Evolutionary conservation across 139 green algal genomes (phyloP), one percentile per base, ranked within the genome.

Genomic region (Edaphochlamys debaryana): DNA sequence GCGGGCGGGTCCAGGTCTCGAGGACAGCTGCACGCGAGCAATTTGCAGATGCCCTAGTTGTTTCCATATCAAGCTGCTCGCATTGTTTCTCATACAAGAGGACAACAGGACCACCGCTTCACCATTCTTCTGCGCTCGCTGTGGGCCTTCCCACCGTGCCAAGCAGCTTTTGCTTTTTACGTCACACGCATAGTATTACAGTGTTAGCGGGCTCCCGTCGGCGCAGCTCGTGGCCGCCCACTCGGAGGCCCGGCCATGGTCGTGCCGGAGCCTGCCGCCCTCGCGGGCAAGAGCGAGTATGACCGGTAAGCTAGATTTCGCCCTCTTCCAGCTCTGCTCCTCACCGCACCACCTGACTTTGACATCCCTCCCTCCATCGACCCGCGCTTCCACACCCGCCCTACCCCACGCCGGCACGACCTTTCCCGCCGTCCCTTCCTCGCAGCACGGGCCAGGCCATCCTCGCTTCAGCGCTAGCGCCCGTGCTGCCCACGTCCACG

Each of bases 391-490:
- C 45, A 54, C 30, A 13, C 66, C 2, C 34, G 6, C 34, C 66
- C 36, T 30, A n/a, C 36, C 5, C 66, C 7, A 36, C 66, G 29
- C 6, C 13, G 29, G 2, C 66, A 11, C 66, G 8, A 8, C 66
- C 66, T 36, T 36, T 36, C 2, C 2, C 66, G 2, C 36, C 20
- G 6, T 19, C 32, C 13, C 7, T 15, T 17, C 5, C 66, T 15
- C 30, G 48, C 48, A 79, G 71, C 37, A 50, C 50, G 8, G 71
- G 50, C 25, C 71, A 79, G 20, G 32, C 71, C 11, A 32, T 79
- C 5, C 42, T 48, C 0, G 45, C 50, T 19, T 42, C 70, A 17
- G 48, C 37, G 50, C 50, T 34, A 30, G 27, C 54, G 54, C 45
- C 45, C 11, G 45, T 13, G 17, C 17, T 20, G 9, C 54, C 20